A percentile compares a stretch with the other conserved stretches of the same genome.
phyloP scores from a whole-genome alignment of 345 rosid genomes.

The Durio zibethinus region DNA sequence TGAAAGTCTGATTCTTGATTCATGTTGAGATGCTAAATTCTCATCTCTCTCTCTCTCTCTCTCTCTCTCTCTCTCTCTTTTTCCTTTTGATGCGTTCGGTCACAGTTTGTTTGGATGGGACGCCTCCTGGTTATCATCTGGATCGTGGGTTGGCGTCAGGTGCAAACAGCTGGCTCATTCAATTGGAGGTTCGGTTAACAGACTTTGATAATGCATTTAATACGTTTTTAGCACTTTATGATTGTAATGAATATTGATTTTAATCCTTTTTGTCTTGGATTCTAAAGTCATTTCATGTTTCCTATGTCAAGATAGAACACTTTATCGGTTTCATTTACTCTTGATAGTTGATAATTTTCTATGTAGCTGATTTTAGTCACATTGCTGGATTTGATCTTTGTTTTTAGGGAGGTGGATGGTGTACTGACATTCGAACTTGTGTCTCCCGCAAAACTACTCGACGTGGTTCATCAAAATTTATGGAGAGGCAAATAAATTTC shows the following conservation, averaged over 20 bases:
- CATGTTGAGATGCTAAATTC: not conserved
- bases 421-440: slow-evolving; percentile 43
- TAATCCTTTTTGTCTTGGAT: not conserved
- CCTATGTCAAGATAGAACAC: not conserved
- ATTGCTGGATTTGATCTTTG: not conserved
- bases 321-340: not conserved
- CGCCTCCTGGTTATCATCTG: slow-evolving; percentile 82
- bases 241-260: not conserved
- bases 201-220: not conserved
- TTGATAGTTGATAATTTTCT: not conserved
- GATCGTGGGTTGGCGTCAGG: slow-evolving; percentile 75
- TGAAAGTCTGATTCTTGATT: slow-evolving; percentile 2
- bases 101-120: slow-evolving; percentile 86
- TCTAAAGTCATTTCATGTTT: not conserved
- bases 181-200: slow-evolving; percentile 59
- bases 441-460: slow-evolving; percentile 55
- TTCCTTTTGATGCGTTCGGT: not conserved
- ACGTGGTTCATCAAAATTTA: slow-evolving; percentile 59
- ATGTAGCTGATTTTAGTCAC: not conserved
- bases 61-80: too few species aligned
- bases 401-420: slow-evolving; percentile 95
- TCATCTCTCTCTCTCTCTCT: not conserved
- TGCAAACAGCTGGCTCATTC: slow-evolving; percentile 75
- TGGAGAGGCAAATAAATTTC: slow-evolving; percentile 52
- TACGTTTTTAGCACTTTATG: too few species aligned